These are phyloP conservation scores for Aspergillus asperescens DNA, from an alignment of 495 filamentous ascomycete genomes.

Conservation along the genomic window DNA sequence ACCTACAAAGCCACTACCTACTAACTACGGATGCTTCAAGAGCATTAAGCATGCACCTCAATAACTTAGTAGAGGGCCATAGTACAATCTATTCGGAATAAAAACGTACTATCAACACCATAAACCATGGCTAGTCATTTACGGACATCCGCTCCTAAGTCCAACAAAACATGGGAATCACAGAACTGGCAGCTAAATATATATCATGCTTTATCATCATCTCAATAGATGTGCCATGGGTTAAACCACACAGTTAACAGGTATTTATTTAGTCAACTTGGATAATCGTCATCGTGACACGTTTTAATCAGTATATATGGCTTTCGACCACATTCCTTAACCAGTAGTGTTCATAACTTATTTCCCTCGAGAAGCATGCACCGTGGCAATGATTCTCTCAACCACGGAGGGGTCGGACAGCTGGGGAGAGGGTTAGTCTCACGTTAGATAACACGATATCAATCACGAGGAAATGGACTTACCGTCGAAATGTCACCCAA, in stretches of 20 bases:
- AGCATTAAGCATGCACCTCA: too few species aligned
- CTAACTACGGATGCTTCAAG: too few species aligned
- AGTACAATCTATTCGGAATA: too few species aligned
- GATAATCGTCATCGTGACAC: not conserved
- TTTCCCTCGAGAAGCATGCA: conserved; percentile 59
- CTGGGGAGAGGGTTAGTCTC: conserved; percentile 45
- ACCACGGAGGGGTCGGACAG: conserved; percentile 88
- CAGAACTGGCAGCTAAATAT: conserved; percentile 6
- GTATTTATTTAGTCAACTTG: not conserved
- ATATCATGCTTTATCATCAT: not conserved
- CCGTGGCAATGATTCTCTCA: conserved; percentile 76
- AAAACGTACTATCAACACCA: not conserved
- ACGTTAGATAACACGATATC: not conserved
- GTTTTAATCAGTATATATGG: conserved; percentile 10
- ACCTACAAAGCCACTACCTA: too few species aligned
- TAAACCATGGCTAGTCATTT: conserved; percentile 12
- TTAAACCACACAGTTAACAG: not conserved
- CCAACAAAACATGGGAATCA: conserved; percentile 17
- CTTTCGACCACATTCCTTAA: conserved; percentile 7
- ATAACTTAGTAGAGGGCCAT: too few species aligned
- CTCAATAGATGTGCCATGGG: not conserved
- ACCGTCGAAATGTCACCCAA: conserved; percentile 90
- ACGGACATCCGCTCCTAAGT: conserved; percentile 14
- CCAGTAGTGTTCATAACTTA: conserved; percentile 29
- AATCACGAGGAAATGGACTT: conserved; percentile 32